Evolutionary conservation across 768 basidiomycete genomes (phyloP).

Genomic region (Agrocybe chaxingu): DNA sequence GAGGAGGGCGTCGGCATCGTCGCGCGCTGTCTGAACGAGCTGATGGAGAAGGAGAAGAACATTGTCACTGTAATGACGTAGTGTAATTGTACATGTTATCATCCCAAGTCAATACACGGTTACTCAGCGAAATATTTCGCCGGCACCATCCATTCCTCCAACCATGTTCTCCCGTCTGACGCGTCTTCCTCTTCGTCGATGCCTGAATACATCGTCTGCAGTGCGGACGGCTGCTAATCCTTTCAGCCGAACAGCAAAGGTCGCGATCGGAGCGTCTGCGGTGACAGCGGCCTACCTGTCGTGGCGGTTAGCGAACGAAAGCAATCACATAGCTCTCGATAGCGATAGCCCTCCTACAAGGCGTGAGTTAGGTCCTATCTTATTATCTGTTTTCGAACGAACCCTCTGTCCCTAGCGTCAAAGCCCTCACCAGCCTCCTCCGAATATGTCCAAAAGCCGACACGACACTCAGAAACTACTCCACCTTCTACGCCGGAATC

Average conservation of each 20-base stretch:
- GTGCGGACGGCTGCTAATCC: constrained; percentile 9
- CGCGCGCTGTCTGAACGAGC: constrained; percentile 64
- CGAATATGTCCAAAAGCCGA: constrained; percentile 6
- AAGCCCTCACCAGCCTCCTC: constrained; percentile 2
- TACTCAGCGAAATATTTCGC: constrained; percentile 12
- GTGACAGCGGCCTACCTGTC: constrained; percentile 44
- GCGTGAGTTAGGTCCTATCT: constrained; percentile 16
- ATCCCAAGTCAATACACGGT: not conserved
- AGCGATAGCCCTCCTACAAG: constrained; percentile 24
- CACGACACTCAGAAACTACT: constrained; percentile 6
- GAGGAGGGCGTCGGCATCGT: constrained; percentile 66
- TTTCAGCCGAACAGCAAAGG: constrained; percentile 23
- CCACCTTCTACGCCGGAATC: constrained; percentile 5
- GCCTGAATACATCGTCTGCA: constrained; percentile 42
- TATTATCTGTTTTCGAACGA: not conserved
- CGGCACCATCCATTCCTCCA: constrained; percentile 1
- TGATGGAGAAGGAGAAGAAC: constrained; percentile 43
- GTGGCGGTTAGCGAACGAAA: constrained; percentile 42
- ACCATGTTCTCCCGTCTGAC: constrained; percentile 54
- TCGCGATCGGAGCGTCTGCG: constrained; percentile 41
- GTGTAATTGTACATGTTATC: too few species aligned
- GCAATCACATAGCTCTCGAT: constrained; percentile 46
- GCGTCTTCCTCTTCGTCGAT: constrained; percentile 50
- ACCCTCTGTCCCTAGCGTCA: not conserved
- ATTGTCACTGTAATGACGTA: constrained; percentile 11